Conservation (phyloP, 257 asterid species). For the Solanum arcanum region DNA sequence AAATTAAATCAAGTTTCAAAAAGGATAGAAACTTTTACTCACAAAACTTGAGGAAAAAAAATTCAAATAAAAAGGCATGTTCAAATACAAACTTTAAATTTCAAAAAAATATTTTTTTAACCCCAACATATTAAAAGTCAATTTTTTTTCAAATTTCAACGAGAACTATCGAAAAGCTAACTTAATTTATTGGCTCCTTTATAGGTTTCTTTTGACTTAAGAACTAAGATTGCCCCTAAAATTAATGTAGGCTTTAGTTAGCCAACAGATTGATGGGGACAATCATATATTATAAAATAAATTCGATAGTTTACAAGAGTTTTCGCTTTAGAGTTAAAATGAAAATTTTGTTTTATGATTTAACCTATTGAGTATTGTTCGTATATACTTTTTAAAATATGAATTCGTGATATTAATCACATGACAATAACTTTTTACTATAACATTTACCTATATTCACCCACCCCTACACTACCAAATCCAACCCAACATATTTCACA, state of each 20-base stretch:
- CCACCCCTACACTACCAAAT: background rate
- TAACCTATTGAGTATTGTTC: background rate
- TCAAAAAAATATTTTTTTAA: background rate
- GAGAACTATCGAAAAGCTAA: background rate
- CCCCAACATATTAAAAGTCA: background rate
- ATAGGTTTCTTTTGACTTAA: background rate
- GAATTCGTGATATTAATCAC: background rate
- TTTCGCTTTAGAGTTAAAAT: background rate
- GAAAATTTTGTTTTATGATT: background rate
- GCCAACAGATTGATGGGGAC: background rate
- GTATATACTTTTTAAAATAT: too few species aligned
- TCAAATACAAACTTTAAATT: background rate
- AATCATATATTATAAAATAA: background rate
- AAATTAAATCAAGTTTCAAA: background rate
- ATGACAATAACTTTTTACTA: background rate
- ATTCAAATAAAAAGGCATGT: background rate
- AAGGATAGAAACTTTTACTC: background rate
- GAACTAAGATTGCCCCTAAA: background rate
- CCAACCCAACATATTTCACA: background rate
- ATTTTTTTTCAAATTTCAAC: background rate
- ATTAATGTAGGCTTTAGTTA: background rate
- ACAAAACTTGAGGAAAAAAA: background rate
- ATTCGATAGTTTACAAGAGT: background rate
- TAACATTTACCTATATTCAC: background rate
- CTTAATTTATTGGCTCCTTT: background rate